These are phyloP conservation scores for Singerocomus rubriflavus DNA, from an alignment of 1,284 basidiomycete species.

Conservation along the genomic window DNA sequence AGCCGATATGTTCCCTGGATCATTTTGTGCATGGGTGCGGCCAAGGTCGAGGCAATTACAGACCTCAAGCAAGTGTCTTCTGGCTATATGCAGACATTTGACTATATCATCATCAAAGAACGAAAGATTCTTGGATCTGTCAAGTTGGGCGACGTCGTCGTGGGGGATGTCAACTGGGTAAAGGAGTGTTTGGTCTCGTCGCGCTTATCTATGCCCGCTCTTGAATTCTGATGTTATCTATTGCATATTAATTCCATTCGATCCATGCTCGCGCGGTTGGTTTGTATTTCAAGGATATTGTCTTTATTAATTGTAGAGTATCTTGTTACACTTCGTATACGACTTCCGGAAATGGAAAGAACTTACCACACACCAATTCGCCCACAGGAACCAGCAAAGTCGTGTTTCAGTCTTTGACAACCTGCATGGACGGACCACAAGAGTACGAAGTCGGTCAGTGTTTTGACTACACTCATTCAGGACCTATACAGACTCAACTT, in stretches of 20 bases:
- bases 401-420: slow-evolving; percentile 24
- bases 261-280: background rate
- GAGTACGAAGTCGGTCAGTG: slow-evolving; percentile 73
- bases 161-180: slow-evolving; percentile 67
- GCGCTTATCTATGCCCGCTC: slow-evolving; percentile 19
- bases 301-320: background rate
- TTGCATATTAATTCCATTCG: slow-evolving; percentile 3
- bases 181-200: slow-evolving; percentile 71
- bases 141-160: slow-evolving; percentile 30
- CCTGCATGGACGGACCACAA: slow-evolving; percentile 26
- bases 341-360: slow-evolving; percentile 15
- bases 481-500: background rate
- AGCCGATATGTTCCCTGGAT: slow-evolving; percentile 47
- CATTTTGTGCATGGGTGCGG: slow-evolving; percentile 72
- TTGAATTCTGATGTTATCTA: slow-evolving; percentile 7
- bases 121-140: slow-evolving; percentile 28
- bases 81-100: slow-evolving; percentile 39
- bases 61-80: slow-evolving; percentile 37
- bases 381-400: background rate
- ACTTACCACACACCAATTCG: slow-evolving; percentile 11
- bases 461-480: background rate
- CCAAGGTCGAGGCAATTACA: slow-evolving; percentile 56
- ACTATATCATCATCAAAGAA: slow-evolving; percentile 68
- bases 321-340: background rate
- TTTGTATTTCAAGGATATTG: no score